Base-by-base conservation (phyloP, 108 stramenopile species). In the Skeletonema costatum region DNA sequence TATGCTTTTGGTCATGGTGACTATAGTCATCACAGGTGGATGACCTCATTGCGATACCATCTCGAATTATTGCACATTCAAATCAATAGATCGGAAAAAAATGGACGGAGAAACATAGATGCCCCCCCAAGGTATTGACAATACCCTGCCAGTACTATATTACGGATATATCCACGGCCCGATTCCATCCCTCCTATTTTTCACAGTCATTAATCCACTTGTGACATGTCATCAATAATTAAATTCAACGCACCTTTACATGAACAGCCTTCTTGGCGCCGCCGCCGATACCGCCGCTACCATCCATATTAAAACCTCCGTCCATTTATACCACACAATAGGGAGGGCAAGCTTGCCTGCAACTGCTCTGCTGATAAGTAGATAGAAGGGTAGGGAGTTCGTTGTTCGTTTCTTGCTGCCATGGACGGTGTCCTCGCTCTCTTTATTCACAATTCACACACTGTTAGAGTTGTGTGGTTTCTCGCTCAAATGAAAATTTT, bases 181-280 rank as follows among this genome's bases (percentile, higher is more conserved):
- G 3, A n/a, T 46, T 46, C 16, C 16, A n/a, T 12, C 44, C 41
- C 44, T 46, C 44, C 16, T n/a, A 2, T 41, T n/a, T n/a, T 3
- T 46, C 44, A 46, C 44, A 56, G 53, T 56, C 53, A 56, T 25
- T 56, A 56, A 10, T 56, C 16, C 25, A 16, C 9, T 0, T 29
- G 21, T 29, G 21, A 56, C 21, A 29, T 25, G 53, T 25, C 53
- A 56, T 25, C 53, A 25, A 46, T n/a, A 41, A 41, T 16, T n/a
- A 16, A 56, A 56, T n/a, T 9, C 9, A 59, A 74, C 76, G n/a
- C 61, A 83, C 82, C 82, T 83, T 83, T 1, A 83, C 82, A 38
- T 83, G 82, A 1, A 83, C 82, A n/a, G 82, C 82, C 72, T 83
- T 83, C 53, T 83, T 83, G 1, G 64, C 71, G 4, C 64, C 73